These are phyloP conservation scores for Protostelium mycophagum DNA, from an alignment of 78 protist species.

Conservation along the genomic window DNA sequence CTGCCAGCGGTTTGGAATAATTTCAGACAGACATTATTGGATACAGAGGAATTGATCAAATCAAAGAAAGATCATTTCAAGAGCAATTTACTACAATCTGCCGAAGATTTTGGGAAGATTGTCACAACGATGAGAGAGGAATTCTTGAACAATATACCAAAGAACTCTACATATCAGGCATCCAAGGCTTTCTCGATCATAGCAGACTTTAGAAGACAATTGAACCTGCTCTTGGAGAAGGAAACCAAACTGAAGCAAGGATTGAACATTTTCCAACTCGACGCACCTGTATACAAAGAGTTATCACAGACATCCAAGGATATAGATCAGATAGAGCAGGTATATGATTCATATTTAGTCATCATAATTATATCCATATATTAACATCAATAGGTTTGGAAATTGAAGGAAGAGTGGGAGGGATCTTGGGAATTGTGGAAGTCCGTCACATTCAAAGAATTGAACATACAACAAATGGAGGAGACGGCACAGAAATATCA, in stretches of 20 bases:
- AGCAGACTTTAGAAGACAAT: constrained; percentile 30
- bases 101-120: constrained; percentile 70
- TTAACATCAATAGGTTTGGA: constrained; percentile 58
- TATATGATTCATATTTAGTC: constrained; percentile 70
- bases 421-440: constrained; percentile 21
- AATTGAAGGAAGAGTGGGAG: constrained; percentile 50
- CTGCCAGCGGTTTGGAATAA: constrained; percentile 63
- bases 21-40: constrained; percentile 72
- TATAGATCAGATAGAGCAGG: constrained; percentile 60
- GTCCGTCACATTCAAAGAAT: constrained; percentile 7
- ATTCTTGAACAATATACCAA: not conserved
- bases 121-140: constrained; percentile 9
- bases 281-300: constrained; percentile 66
- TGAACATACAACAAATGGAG: constrained; percentile 23
- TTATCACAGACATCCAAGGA: constrained; percentile 53
- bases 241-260: constrained; percentile 64
- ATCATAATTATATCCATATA: constrained; percentile 29
- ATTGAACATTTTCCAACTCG: constrained; percentile 40
- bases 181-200: constrained; percentile 36
- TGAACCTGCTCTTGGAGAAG: constrained; percentile 38
- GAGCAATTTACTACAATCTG: constrained; percentile 24
- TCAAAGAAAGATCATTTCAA: constrained; percentile 26
- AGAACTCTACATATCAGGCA: constrained; percentile 37
- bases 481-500: constrained; percentile 47
- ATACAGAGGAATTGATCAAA: constrained; percentile 27